phyloP scores from a whole-genome alignment of 768 basidiomycete species.

The Trametes cinnabarina region DNA sequence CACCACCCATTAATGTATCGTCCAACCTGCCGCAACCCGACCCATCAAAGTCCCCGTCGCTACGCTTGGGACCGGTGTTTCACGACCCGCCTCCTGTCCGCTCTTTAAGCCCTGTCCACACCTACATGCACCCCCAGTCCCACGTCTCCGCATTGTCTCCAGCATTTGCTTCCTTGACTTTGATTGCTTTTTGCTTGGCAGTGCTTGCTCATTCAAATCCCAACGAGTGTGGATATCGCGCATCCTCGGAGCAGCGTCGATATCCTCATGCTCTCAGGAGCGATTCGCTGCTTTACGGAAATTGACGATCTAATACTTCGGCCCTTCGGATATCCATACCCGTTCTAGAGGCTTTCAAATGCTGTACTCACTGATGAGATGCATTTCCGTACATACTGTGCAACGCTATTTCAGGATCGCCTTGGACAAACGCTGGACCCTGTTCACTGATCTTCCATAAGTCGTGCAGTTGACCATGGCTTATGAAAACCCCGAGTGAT shows the following conservation, averaged over 20 bases:
- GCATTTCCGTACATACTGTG: slow-evolving; percentile 11
- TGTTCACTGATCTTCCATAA: too few relatives aligned
- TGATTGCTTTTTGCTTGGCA: too few relatives aligned
- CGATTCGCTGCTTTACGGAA: slow-evolving; percentile 6
- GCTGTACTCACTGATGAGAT: slow-evolving; percentile 10
- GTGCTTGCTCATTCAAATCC: background rate
- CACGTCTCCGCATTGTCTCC: slow-evolving; percentile 3
- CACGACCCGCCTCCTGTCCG: slow-evolving; percentile 30
- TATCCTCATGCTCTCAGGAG: background rate
- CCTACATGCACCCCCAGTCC: background rate
- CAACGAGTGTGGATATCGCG: slow-evolving; percentile 11
- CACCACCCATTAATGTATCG: slow-evolving; percentile 18
- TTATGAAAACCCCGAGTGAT: too few relatives aligned
- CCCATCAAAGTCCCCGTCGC: slow-evolving; percentile 7
- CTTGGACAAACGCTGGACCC: too few relatives aligned
- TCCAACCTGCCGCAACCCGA: background rate
- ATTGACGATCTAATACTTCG: slow-evolving; percentile 8
- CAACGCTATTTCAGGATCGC: too few relatives aligned
- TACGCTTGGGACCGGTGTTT: slow-evolving; percentile 22
- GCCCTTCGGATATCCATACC: slow-evolving; percentile 13
- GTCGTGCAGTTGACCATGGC: too few relatives aligned
- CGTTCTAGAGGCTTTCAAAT: slow-evolving; percentile 5
- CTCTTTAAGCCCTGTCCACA: slow-evolving; percentile 21
- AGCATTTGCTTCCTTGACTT: background rate
- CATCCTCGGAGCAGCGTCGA: background rate